These are phyloP conservation scores for Trichoderma sp. DNA, from an alignment of 2,329 filamentous ascomycete genomes.

Conservation along the genomic window DNA sequence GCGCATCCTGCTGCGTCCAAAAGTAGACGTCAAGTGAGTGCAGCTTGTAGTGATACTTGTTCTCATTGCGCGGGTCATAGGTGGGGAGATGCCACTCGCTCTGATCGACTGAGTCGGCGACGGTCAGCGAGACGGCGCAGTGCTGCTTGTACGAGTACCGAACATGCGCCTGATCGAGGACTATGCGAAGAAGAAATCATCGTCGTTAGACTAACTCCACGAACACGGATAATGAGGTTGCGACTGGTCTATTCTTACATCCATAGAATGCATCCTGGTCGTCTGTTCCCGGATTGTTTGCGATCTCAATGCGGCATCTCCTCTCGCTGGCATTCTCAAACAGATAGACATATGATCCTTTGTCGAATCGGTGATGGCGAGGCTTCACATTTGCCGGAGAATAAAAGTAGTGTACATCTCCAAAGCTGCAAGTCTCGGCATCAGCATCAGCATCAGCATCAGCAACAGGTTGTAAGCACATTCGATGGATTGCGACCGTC, in stretches of 20 bases:
- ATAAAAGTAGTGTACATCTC: conserved; percentile 78
- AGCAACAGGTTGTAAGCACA: not conserved
- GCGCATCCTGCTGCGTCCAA: conserved; percentile 70
- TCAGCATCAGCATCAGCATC: not conserved
- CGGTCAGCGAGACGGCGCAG: conserved; percentile 64
- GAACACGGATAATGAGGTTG: not conserved
- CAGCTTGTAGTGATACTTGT: conserved; percentile 75
- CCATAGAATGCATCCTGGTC: conserved; percentile 79
- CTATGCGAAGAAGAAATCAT: conserved; percentile 39
- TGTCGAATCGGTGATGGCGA: conserved; percentile 77
- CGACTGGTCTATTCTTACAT: conserved; percentile 49
- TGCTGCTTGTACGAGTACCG: conserved; percentile 73
- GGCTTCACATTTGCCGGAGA: conserved; percentile 63
- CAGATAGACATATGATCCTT: conserved; percentile 75
- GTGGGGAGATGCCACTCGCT: conserved; percentile 74
- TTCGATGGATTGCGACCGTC: not conserved
- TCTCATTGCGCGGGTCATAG: conserved; percentile 69
- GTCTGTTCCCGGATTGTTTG: conserved; percentile 69
- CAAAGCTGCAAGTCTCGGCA: conserved; percentile 53
- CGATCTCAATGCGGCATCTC: conserved; percentile 70
- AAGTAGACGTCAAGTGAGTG: conserved; percentile 77
- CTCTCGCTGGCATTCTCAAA: conserved; percentile 69
- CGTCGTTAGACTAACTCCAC: conserved; percentile 23
- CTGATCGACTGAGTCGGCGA: conserved; percentile 52
- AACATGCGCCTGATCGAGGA: conserved; percentile 62